Percentiles rank a stretch among this genome's conserved stretches.
phyloP scores from a whole-genome alignment of 176 grass and related monocot species.

The Cenchrus fungigraminus region DNA sequence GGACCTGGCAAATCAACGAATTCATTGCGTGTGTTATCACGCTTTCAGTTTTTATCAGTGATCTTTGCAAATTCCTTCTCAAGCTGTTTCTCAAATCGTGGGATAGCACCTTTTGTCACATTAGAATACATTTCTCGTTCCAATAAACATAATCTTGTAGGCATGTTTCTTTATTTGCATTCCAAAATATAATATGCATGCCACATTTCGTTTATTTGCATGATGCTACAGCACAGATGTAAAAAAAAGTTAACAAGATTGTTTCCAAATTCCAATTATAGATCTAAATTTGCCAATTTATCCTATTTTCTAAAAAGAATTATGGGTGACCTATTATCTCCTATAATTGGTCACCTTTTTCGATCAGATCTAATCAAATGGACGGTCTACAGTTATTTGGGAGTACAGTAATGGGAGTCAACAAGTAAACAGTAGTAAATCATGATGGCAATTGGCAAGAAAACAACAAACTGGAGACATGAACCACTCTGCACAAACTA shows the following conservation, averaged over 20 bases:
- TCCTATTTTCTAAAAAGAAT: neutral
- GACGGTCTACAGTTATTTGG: neutral
- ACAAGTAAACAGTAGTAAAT: neutral
- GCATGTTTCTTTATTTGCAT: neutral
- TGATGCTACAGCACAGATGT: neutral
- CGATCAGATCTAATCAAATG: neutral
- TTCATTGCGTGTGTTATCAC: neutral
- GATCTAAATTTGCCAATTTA: neutral
- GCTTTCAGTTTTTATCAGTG: no score
- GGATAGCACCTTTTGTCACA: neutral
- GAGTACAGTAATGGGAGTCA: neutral
- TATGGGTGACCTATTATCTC: neutral
- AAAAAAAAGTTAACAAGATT: neutral
- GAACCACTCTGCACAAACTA: neutral
- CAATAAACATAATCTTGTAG: no score
- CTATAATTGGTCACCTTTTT: neutral
- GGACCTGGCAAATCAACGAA: neutral
- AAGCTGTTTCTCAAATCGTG: neutral
- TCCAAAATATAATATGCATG: neutral
- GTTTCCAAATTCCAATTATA: neutral
- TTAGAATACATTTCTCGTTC: no score
- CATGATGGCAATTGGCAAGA: neutral
- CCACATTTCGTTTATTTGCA: neutral
- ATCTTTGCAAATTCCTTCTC: neutral
- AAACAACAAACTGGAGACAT: no score